Percentiles rank a stretch among this genome's conserved stretches.
Evolutionary conservation across 2,329 filamentous ascomycete species (phyloP).

Genomic region (Plectosphaerella sp.): DNA sequence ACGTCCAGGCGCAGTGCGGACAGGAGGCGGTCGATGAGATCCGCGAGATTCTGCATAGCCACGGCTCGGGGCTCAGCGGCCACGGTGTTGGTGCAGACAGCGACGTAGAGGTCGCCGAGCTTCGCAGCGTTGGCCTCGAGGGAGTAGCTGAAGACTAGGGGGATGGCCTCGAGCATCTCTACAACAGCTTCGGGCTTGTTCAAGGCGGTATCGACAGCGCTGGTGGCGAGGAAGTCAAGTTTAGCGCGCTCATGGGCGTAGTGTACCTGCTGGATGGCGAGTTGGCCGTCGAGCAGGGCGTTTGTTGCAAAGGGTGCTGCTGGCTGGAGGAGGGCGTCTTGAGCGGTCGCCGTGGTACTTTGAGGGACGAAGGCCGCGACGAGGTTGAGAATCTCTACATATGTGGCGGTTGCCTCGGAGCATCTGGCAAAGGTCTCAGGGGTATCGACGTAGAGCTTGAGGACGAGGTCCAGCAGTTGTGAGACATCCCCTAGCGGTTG

Average conservation of each 20-base stretch:
- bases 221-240: not conserved
- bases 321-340: not conserved
- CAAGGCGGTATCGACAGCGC: not conserved
- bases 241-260: slow-evolving; percentile 12
- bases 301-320: not conserved
- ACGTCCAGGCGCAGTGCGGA: slow-evolving; percentile 14
- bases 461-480: slow-evolving; percentile 23
- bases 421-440: slow-evolving; percentile 12
- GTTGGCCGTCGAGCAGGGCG: slow-evolving; percentile 35
- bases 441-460: not conserved
- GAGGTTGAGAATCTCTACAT: slow-evolving; percentile 41
- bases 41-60: slow-evolving; percentile 42
- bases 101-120: slow-evolving; percentile 38
- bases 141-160: slow-evolving; percentile 20
- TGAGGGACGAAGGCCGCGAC: slow-evolving; percentile 24
- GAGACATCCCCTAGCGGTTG: slow-evolving; percentile 21
- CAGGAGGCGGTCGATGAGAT: slow-evolving; percentile 37
- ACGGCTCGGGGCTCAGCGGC: slow-evolving; percentile 41
- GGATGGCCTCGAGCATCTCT: slow-evolving; percentile 31
- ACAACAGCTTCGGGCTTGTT: slow-evolving; percentile 30
- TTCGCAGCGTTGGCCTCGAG: slow-evolving; percentile 19
- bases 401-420: slow-evolving; percentile 39
- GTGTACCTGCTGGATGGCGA: slow-evolving; percentile 30
- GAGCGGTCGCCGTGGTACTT: slow-evolving; percentile 9
- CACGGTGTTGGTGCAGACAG: slow-evolving; percentile 29